Conservation (phyloP, 768 basidiomycete species). For the Kwoniella sp. region DNA sequence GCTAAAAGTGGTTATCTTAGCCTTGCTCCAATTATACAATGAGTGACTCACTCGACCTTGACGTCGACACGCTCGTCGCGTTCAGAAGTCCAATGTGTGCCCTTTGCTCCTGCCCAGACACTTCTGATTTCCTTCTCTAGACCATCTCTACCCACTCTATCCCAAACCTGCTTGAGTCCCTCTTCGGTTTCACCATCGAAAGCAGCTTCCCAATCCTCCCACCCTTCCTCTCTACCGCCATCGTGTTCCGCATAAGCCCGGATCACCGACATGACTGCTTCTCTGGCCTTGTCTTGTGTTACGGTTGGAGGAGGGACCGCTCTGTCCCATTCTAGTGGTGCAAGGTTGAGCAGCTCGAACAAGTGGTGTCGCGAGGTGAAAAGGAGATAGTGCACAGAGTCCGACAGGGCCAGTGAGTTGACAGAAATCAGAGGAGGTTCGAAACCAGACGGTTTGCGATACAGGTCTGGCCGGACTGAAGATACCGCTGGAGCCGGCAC, state of each 20-base stretch:
- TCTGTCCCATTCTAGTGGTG: slow-evolving; percentile 31
- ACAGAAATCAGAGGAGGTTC: not conserved
- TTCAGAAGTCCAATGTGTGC: slow-evolving; percentile 14
- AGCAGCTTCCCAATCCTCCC: slow-evolving; percentile 17
- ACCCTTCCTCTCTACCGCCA: slow-evolving; percentile 12
- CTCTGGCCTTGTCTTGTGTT: slow-evolving; percentile 14
- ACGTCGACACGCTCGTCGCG: slow-evolving; percentile 28
- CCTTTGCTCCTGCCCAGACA: slow-evolving; percentile 23
- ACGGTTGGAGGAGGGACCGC: slow-evolving; percentile 25
- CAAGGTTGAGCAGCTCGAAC: slow-evolving; percentile 15
- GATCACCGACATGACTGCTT: slow-evolving; percentile 37
- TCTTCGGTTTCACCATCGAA: slow-evolving; percentile 14
- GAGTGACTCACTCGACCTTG: slow-evolving; percentile 36
- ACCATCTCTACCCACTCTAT: not conserved
- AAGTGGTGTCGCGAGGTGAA: slow-evolving; percentile 41
- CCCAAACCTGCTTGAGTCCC: slow-evolving; percentile 10
- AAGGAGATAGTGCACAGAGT: slow-evolving; percentile 38
- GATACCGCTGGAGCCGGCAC: not conserved
- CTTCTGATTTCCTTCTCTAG: slow-evolving; percentile 16
- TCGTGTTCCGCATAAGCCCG: slow-evolving; percentile 10
- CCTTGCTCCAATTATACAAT: too few relatives aligned
- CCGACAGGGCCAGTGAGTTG: slow-evolving; percentile 21
- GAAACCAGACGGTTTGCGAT: not conserved
- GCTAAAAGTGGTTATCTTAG: slow-evolving; percentile 23
- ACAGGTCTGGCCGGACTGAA: not conserved